phyloP scores from a whole-genome alignment of 495 filamentous ascomycete species.

The Aspergillus saccharolyticus region DNA sequence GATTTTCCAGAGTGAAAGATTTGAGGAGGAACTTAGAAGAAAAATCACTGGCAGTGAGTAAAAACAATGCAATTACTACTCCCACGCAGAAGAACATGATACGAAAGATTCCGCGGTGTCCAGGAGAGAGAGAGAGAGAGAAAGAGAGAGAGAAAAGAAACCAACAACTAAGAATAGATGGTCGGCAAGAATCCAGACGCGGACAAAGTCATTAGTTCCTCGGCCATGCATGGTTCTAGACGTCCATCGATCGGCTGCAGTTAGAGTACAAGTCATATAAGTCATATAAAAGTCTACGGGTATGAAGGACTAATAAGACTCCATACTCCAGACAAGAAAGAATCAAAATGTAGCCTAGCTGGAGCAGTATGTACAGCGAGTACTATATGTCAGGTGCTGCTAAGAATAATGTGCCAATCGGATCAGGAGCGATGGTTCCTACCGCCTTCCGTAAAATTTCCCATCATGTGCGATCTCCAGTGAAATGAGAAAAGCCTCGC shows the following conservation, averaged over 20 bases:
- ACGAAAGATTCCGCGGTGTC: not conserved
- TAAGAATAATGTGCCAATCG: not conserved
- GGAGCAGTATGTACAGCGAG: too few relatives aligned
- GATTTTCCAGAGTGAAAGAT: too few relatives aligned
- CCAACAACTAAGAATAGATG: slow-evolving; percentile 1
- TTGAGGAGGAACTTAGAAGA: too few relatives aligned
- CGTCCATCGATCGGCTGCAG: not conserved
- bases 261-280: not conserved
- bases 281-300: not conserved
- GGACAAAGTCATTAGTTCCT: not conserved
- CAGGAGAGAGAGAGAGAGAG: not conserved
- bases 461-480: not conserved
- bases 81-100: too few relatives aligned
- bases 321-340: too few relatives aligned
- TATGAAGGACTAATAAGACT: too few relatives aligned
- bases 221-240: slow-evolving; percentile 3
- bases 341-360: too few relatives aligned
- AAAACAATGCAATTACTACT: too few relatives aligned
- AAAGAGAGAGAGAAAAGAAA: not conserved
- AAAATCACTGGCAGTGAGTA: too few relatives aligned
- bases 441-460: slow-evolving; percentile 2
- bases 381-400: not conserved
- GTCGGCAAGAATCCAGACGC: not conserved
- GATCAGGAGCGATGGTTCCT: not conserved
- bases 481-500: not conserved